phyloP scores from a whole-genome alignment of 768 basidiomycete species.

The Collybiopsis luxurians region DNA sequence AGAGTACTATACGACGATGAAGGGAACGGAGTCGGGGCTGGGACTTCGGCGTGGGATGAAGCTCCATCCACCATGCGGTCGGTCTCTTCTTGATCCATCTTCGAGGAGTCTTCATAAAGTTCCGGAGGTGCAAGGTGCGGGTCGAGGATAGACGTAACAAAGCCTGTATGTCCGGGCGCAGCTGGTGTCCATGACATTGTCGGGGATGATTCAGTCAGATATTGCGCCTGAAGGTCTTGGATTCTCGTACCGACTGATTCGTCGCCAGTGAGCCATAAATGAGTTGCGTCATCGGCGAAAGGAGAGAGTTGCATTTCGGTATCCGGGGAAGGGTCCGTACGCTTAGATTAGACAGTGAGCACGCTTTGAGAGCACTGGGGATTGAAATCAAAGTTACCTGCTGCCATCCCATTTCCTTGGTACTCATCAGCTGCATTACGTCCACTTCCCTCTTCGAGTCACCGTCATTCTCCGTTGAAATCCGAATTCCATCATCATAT shows the following conservation, averaged over 20 bases:
- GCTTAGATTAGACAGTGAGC: neutral
- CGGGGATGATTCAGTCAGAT: neutral
- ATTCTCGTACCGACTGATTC: neutral
- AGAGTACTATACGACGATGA: conserved; percentile 3
- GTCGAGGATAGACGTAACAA: neutral
- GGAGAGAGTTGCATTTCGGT: neutral
- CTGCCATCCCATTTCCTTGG: conserved; percentile 1
- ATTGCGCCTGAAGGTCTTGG: neutral
- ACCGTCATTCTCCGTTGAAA: neutral
- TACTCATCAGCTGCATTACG: neutral
- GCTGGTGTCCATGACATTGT: neutral
- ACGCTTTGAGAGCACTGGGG: neutral
- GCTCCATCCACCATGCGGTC: neutral
- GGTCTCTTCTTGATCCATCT: neutral
- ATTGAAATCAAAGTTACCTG: neutral
- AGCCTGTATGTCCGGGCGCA: neutral
- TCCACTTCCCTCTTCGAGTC: neutral
- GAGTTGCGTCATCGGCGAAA: too few relatives aligned
- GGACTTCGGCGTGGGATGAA: neutral
- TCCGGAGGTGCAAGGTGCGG: neutral
- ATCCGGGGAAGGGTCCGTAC: neutral
- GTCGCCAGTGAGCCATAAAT: neutral
- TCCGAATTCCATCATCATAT: neutral
- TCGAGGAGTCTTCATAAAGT: neutral
- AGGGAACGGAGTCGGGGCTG: neutral